Evolutionary conservation across 129 eudicot genomes (phyloP), one percentile per base, ranked within the genome.

Genomic region (Calendula officinalis): DNA sequence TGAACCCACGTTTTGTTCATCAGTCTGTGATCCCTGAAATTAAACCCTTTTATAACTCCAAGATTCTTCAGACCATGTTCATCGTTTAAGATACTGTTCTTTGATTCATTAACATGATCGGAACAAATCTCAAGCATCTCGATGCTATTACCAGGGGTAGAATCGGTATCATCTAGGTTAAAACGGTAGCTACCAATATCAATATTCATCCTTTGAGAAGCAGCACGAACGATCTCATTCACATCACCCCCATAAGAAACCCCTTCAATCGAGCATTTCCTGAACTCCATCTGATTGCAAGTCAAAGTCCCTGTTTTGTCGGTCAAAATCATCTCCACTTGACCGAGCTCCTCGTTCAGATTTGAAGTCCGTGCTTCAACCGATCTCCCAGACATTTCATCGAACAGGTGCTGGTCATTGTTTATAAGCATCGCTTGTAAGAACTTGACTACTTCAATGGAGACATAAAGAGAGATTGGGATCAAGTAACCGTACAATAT

Each of bases 221-320:
- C 86, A 44, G 83, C 83, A 55, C 77, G 80, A 64, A 77, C 82
- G 16, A 81, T 57, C 68, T 73, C 83, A 17, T 75, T 81, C 6
- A 66, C 68, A 54, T 81, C 83, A 42, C 83, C 86, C 30, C 86
- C 86, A 54, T 77, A 81, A 13, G 86, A 73, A 59, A 77, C 55
- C 8, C 86, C 83, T 66, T 81, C 83, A 15, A 81, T 77, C n/a
- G 86, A 81, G 62, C 86, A 81, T 65, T 81, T 81, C 67, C 82
- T 64, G 8, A 81, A 81, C 63, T 81, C 86, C 86, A 81, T 81
- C 15, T 77, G 83, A 56, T 81, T 81, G 60, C 86, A 81, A 53
- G 86, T 81, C 60, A 81, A 81, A 17, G 86, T 81, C 71, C 86
- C 86, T 0, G 86, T 81, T 65, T 81, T 81, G 15, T 81, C 86